A percentile compares a stretch with the other conserved stretches of the same genome.
Conservation (phyloP, 1,284 basidiomycete species). For the Pseudozyma tsukubaensis region DNA sequence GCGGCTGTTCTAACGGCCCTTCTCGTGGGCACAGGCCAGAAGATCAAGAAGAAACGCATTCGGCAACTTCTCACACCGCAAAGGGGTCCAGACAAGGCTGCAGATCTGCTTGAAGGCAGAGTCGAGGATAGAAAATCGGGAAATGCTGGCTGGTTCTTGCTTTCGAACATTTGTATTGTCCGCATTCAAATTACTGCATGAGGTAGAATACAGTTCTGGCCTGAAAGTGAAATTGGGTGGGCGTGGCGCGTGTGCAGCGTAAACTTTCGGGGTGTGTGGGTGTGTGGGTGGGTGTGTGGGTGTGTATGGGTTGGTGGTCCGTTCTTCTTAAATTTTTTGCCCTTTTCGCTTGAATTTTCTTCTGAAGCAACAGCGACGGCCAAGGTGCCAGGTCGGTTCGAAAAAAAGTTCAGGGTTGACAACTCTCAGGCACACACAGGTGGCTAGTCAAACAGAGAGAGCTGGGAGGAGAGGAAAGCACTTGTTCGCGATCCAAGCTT, state of each 20-base stretch:
- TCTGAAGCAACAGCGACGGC: background rate
- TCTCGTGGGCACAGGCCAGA: constrained; percentile 6
- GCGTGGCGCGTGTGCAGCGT: background rate
- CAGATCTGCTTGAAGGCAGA: too few relatives aligned
- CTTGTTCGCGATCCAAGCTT: background rate
- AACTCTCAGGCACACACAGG: too few relatives aligned
- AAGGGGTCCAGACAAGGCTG: background rate
- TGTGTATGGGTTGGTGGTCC: constrained; percentile 7
- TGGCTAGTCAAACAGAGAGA: constrained; percentile 1
- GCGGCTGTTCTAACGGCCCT: background rate
- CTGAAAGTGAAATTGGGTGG: background rate
- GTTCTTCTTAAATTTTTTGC: constrained; percentile 32
- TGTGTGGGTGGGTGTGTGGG: background rate
- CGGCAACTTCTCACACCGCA: background rate
- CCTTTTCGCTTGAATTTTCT: constrained; percentile 12
- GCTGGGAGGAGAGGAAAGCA: background rate
- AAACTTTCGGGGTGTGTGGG: background rate
- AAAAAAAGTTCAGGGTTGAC: too few relatives aligned
- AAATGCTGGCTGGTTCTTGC: too few relatives aligned
- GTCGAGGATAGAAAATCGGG: too few relatives aligned
- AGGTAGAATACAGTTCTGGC: background rate
- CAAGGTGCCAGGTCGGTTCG: background rate
- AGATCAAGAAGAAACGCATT: background rate
- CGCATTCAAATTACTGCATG: background rate
- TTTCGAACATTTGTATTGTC: background rate